Percentiles rank a stretch among this genome's conserved stretches.
Conservation (phyloP, 257 asterid species). For the Marsdenia floribunda region DNA sequence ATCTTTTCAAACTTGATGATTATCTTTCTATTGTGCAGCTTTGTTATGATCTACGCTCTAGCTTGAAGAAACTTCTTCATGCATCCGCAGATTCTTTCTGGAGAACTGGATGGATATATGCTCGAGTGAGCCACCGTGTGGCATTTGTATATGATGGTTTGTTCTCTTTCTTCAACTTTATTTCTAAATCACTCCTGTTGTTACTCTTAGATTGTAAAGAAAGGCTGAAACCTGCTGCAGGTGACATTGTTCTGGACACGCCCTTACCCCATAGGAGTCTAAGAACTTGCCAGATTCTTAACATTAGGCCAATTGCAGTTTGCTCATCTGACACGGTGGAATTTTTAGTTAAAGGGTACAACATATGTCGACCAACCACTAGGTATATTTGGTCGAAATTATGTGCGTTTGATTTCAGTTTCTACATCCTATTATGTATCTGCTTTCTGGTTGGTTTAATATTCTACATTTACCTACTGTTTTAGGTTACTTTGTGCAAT, state of each 20-base stretch:
- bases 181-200: constrained; percentile 7
- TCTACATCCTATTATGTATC: not conserved
- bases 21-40: constrained; percentile 47
- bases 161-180: constrained; percentile 12
- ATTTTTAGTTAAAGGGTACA: constrained; percentile 69
- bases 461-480: constrained; percentile 14
- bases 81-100: constrained; percentile 69
- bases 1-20: not conserved
- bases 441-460: constrained; percentile 8
- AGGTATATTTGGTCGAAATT: constrained; percentile 44
- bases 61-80: constrained; percentile 72
- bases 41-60: constrained; percentile 52
- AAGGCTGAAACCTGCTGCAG: constrained; percentile 41
- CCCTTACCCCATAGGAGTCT: constrained; percentile 42
- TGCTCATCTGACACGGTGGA: constrained; percentile 53
- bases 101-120: constrained; percentile 83
- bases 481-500: constrained; percentile 65
- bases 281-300: constrained; percentile 54
- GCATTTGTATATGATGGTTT: constrained; percentile 76
- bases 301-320: constrained; percentile 82
- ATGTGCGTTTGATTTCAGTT: constrained; percentile 4
- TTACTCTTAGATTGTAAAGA: constrained; percentile 9
- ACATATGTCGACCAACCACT: constrained; percentile 56
- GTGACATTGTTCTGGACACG: constrained; percentile 67
- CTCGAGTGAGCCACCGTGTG: constrained; percentile 59